Evolutionary conservation across 2,329 filamentous ascomycete species (phyloP), one percentile per base, ranked within the genome.

Genomic region (Aspergillus neoniger): DNA sequence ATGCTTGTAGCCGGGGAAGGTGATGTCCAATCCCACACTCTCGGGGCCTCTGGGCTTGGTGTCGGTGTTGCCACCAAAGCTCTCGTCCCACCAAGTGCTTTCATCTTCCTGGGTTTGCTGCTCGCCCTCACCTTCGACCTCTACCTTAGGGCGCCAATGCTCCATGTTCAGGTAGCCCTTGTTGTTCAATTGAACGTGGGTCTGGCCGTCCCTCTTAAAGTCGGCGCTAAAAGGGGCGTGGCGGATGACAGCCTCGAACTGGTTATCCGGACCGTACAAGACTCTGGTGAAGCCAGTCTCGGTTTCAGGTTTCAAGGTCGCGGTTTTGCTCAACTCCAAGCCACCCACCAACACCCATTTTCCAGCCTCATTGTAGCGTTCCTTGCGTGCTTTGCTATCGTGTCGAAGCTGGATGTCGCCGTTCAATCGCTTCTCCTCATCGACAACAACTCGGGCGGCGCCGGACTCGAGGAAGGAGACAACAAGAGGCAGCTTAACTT

Each of bases 1-100:
- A 75, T 97, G 90, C 57, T 91, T 89, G 72, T 96, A 99, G 38
- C 91, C 92, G 1, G 91, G 87, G 77, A 99, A 99, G 0, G 90
- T 88, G 69, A 99, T 94, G 73, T 99, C 95, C 60, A 99, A 79
- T 14, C 86, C 92, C 48, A 99, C 83, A 73, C 93, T 95, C 77
- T 99, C 95, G 0, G 95, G 95, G 1, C 95, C 95, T 70, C 88
- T 88, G n/a, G 95, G 94, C 78, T 99, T 99, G 5, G 89, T 86
- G 76, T 99, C 95, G 0, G 93, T 98, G 75, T 95, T 96, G 63
- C 94, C 93, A 65, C 94, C 94, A 76, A 99, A 99, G 0, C 85
- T 86, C 80, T 99, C 95, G 6, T 99, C 95, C 95, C 95, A 99
- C 92, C 92, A 97, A 3, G 93, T 97, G 77, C 88, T 90, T 73